Evolutionary conservation across 345 rosid genomes (phyloP).

Genomic region (Geranium brycei): DNA sequence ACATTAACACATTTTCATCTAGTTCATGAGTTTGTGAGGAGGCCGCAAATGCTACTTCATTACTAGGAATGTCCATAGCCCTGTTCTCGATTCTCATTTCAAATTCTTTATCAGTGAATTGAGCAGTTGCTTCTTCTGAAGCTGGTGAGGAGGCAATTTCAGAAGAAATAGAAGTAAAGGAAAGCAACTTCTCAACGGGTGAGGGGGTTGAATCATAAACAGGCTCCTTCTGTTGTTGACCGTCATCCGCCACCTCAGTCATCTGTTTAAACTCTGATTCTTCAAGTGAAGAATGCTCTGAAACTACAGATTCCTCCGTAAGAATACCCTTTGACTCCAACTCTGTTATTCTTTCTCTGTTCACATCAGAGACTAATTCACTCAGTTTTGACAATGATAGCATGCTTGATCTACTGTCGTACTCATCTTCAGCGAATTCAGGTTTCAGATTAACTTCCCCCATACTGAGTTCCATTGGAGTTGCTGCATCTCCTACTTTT

Average conservation of each 20-base stretch:
- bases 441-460: slow-evolving; percentile 21
- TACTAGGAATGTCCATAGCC: neutral
- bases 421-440: slow-evolving; percentile 32
- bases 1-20: slow-evolving; percentile 21
- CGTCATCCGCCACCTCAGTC: slow-evolving; percentile 19
- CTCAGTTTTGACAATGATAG: slow-evolving; percentile 44
- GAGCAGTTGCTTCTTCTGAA: neutral
- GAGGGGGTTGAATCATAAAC: slow-evolving; percentile 83
- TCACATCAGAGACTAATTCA: slow-evolving; percentile 31
- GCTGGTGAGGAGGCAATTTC: neutral
- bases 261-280: slow-evolving; percentile 24
- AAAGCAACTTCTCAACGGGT: slow-evolving; percentile 32
- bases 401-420: slow-evolving; percentile 42
- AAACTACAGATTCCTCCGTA: slow-evolving; percentile 21
- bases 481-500: slow-evolving; percentile 12
- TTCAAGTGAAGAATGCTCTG: slow-evolving; percentile 21
- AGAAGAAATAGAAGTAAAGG: slow-evolving; percentile 50
- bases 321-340: slow-evolving; percentile 14
- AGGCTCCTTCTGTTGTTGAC: slow-evolving; percentile 42
- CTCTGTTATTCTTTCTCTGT: slow-evolving; percentile 23
- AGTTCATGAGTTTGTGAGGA: neutral
- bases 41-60: neutral
- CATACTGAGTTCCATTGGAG: slow-evolving; percentile 22
- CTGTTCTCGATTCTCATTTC: neutral
- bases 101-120: neutral